Percentiles rank a stretch among this genome's conserved stretches.
Evolutionary conservation across 1,284 basidiomycete genomes (phyloP).

Genomic region (Irpex lacteus): DNA sequence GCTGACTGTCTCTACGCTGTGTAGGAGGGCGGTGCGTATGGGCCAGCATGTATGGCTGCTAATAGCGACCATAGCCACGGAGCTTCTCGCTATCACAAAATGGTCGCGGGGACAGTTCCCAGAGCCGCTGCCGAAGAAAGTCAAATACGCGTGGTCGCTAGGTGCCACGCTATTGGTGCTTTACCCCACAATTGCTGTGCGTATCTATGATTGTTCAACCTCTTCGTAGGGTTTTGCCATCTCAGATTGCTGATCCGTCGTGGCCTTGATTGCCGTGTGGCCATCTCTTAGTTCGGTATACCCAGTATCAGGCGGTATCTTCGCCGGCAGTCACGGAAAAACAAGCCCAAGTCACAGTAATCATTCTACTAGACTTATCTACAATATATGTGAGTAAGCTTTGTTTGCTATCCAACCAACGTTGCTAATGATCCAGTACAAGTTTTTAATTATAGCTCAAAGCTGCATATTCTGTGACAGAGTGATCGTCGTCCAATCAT

Average conservation of each 20-base stretch:
- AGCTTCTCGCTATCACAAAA: constrained; percentile 70
- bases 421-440: no score
- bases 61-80: constrained; percentile 77
- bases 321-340: constrained; percentile 25
- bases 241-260: background rate
- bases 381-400: no score
- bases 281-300: constrained; percentile 32
- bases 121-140: constrained; percentile 56
- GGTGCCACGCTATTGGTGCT: constrained; percentile 55
- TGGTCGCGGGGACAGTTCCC: constrained; percentile 74
- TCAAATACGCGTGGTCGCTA: constrained; percentile 64
- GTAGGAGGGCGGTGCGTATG: constrained; percentile 76
- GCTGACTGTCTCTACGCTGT: constrained; percentile 6
- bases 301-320: constrained; percentile 35
- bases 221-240: background rate
- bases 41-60: constrained; percentile 84
- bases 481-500: background rate
- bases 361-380: background rate
- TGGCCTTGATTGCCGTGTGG: constrained; percentile 1
- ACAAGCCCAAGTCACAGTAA: constrained; percentile 26
- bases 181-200: constrained; percentile 67
- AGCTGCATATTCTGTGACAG: no score
- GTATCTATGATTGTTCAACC: constrained; percentile 10
- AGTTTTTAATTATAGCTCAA: no score
- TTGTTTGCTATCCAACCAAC: no score